Evolutionary conservation across 352 stramenopile species (phyloP).

Genomic region (Peronospora destructor): DNA sequence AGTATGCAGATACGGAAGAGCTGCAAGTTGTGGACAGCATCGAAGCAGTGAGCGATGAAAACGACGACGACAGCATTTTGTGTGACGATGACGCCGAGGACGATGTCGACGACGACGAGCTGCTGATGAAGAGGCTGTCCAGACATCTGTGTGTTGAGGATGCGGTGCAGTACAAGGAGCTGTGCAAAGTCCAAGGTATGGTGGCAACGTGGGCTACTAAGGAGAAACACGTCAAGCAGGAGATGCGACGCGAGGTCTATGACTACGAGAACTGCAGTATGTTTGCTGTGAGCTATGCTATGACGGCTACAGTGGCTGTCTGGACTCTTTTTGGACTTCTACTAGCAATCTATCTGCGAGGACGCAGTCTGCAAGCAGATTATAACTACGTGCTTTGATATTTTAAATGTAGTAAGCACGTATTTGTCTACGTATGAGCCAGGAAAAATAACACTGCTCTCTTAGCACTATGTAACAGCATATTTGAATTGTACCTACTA

Average conservation of each 20-base stretch:
- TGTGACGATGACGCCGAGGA: conserved; percentile 17
- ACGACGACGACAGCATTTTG: conserved; percentile 38
- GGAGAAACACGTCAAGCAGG: conserved; percentile 35
- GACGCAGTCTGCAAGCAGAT: conserved; percentile 2
- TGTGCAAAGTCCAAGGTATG: conserved; percentile 45
- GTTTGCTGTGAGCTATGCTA: conserved; percentile 38
- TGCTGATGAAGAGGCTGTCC: conserved; percentile 30
- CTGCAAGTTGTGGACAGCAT: conserved; percentile 37
- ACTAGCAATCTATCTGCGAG: conserved; percentile 18
- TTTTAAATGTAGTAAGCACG: too few species aligned
- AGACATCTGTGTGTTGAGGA: conserved; percentile 49
- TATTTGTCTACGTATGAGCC: too few species aligned
- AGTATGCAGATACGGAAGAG: conserved; percentile 30
- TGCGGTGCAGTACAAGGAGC: conserved; percentile 41
- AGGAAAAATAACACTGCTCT: too few species aligned
- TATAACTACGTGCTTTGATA: conserved; percentile 6
- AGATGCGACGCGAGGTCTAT: conserved; percentile 30
- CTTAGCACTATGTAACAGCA: background rate
- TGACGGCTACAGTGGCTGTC: conserved; percentile 43
- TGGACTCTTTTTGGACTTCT: conserved; percentile 34
- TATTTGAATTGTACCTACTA: background rate
- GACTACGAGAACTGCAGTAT: conserved; percentile 42
- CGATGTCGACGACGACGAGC: conserved; percentile 25
- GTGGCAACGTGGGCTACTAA: conserved; percentile 46
- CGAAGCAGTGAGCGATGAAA: conserved; percentile 37